These are phyloP conservation scores for Diaporthe batatas DNA, from an alignment of 2,329 filamentous ascomycete species.

Conservation along the genomic window DNA sequence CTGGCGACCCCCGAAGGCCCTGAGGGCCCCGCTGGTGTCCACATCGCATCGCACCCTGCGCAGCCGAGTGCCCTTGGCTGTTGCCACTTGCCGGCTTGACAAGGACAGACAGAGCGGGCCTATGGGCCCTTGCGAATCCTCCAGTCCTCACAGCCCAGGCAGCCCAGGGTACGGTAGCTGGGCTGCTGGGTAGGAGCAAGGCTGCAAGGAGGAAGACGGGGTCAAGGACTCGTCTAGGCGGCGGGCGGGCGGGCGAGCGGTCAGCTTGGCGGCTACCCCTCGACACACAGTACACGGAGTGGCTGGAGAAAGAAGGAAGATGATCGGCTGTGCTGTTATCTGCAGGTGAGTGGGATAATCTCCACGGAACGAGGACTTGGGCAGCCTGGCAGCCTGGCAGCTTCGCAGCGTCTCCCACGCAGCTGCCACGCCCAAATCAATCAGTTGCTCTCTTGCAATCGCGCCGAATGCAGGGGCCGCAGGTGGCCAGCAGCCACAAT, in stretches of 20 bases:
- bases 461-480: conserved; percentile 27
- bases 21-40: conserved; percentile 19
- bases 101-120: conserved; percentile 11
- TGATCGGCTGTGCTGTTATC: background rate
- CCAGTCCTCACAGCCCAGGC: background rate
- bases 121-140: conserved; percentile 4
- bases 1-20: conserved; percentile 21
- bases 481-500: conserved; percentile 22
- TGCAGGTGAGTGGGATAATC: conserved; percentile 22
- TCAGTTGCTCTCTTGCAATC: background rate
- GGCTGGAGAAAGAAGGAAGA: conserved; percentile 19
- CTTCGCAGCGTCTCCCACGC: too few species aligned
- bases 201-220: conserved; percentile 10
- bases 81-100: conserved; percentile 10
- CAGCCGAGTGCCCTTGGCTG: background rate
- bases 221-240: background rate
- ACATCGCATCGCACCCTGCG: conserved; percentile 9
- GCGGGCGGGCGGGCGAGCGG: background rate
- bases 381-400: too few species aligned
- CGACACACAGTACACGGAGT: background rate
- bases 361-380: background rate
- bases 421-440: background rate
- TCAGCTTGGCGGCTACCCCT: conserved; percentile 12
- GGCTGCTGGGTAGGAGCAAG: conserved; percentile 5
- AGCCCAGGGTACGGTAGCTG: too few species aligned